Percentiles rank a stretch among this genome's conserved stretches.
Conservation (phyloP, 768 basidiomycete species). For the Mycena crocata region DNA sequence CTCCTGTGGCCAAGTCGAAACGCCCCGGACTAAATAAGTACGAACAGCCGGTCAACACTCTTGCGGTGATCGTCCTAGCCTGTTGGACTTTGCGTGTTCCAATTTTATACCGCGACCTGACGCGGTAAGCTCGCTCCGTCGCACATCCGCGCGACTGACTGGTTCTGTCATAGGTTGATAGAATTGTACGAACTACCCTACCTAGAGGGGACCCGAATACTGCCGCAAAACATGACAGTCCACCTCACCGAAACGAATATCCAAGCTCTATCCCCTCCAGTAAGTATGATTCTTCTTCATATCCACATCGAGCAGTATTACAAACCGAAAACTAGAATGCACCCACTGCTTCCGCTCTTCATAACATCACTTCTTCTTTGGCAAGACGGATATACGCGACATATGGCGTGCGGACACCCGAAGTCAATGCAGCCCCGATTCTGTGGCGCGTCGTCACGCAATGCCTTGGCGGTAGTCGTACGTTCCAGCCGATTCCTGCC, state of each 20-base stretch:
- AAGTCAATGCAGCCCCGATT: conserved; percentile 78
- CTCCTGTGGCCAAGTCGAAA: conserved; percentile 22
- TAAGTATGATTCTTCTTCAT: conserved; percentile 49
- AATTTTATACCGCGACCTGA: conserved; percentile 79
- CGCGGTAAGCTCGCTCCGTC: conserved; percentile 60
- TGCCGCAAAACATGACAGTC: conserved; percentile 69
- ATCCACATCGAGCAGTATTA: conserved; percentile 4
- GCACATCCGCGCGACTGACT: conserved; percentile 6
- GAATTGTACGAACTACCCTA: conserved; percentile 85
- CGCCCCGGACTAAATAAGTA: conserved; percentile 36
- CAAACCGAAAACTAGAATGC: conserved; percentile 60
- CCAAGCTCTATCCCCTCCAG: conserved; percentile 77
- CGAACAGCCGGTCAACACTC: conserved; percentile 57
- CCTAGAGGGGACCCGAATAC: conserved; percentile 72
- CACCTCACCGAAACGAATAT: conserved; percentile 82
- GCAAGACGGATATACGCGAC: conserved; percentile 63
- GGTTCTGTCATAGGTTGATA: conserved; percentile 64
- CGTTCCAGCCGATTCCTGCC: conserved; percentile 44
- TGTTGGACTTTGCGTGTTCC: conserved; percentile 88
- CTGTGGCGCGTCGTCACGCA: conserved; percentile 78
- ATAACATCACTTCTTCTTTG: conserved; percentile 70
- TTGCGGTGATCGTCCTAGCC: conserved; percentile 79
- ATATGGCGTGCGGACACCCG: conserved; percentile 76
- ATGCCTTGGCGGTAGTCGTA: conserved; percentile 80
- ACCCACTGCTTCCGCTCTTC: conserved; percentile 68